phyloP scores from a whole-genome alignment of 2,329 filamentous ascomycete genomes.

The Stemphylium beticola region DNA sequence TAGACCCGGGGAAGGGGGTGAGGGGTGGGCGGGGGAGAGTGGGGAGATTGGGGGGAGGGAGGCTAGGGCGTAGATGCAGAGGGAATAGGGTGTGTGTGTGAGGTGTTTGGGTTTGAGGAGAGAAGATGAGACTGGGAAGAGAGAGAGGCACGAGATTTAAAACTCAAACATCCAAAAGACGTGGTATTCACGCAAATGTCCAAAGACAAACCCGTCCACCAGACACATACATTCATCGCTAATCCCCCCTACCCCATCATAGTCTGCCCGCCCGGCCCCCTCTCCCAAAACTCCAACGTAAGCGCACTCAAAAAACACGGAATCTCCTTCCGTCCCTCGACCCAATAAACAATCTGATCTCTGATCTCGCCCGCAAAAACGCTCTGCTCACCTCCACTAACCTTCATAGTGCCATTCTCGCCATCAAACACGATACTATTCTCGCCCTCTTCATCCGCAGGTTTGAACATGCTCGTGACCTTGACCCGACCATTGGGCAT shows the following conservation, averaged over 20 bases:
- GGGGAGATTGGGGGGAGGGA: slow-evolving; percentile 36
- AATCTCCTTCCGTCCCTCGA: slow-evolving; percentile 89
- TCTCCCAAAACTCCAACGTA: slow-evolving; percentile 92
- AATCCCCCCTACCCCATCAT: slow-evolving; percentile 12
- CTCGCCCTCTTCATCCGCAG: slow-evolving; percentile 65
- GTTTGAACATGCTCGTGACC: slow-evolving; percentile 84
- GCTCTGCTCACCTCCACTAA: slow-evolving; percentile 86
- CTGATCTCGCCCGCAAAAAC: slow-evolving; percentile 84
- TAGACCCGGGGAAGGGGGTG: slow-evolving; percentile 10
- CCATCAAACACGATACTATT: slow-evolving; percentile 82
- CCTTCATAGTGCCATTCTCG: slow-evolving; percentile 96
- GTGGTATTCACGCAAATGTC: too few species aligned
- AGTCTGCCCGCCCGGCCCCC: slow-evolving; percentile 47
- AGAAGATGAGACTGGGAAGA: too few species aligned
- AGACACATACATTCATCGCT: neutral
- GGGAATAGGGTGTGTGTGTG: neutral
- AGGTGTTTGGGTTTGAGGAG: too few species aligned
- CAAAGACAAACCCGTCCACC: neutral
- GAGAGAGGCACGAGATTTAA: too few species aligned
- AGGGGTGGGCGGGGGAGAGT: slow-evolving; percentile 23
- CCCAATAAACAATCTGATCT: slow-evolving; percentile 93
- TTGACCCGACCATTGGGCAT: slow-evolving; percentile 96
- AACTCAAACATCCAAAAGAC: too few species aligned
- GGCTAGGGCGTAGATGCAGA: slow-evolving; percentile 21
- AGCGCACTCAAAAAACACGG: slow-evolving; percentile 90